phyloP scores from a whole-genome alignment of 2,329 filamentous ascomycete genomes.

The Diaporthe caulivora region DNA sequence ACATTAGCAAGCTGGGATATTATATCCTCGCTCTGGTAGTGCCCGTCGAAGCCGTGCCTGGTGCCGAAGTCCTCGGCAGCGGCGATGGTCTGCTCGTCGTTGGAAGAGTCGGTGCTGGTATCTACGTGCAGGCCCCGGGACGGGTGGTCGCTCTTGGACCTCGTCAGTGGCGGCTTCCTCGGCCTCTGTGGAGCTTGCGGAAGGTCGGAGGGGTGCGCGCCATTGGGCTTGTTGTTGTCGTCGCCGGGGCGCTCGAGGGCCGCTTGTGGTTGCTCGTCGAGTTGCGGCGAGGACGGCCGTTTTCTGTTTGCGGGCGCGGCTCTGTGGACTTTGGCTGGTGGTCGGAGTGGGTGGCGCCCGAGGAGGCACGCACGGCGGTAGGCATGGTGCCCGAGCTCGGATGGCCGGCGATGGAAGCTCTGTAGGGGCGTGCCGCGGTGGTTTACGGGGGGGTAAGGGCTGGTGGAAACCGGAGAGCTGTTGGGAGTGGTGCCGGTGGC shows the following conservation, averaged over 20 bases:
- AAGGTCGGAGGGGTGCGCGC: slow-evolving; percentile 46
- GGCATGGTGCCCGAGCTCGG: slow-evolving; percentile 35
- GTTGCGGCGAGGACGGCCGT: slow-evolving; percentile 34
- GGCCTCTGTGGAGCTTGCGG: slow-evolving; percentile 42
- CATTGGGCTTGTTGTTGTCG: slow-evolving; percentile 46
- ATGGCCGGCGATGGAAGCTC: slow-evolving; percentile 19
- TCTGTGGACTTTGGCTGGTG: slow-evolving; percentile 31
- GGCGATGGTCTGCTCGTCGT: slow-evolving; percentile 53
- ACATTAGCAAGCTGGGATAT: slow-evolving; percentile 86
- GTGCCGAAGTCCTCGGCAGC: slow-evolving; percentile 64
- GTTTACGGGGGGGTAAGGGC: slow-evolving; percentile 2
- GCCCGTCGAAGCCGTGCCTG: slow-evolving; percentile 92
- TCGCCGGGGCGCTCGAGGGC: slow-evolving; percentile 60
- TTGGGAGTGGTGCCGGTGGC: background rate
- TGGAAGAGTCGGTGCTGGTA: slow-evolving; percentile 40
- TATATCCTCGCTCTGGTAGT: slow-evolving; percentile 91
- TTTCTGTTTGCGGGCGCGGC: slow-evolving; percentile 35
- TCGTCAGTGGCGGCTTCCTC: slow-evolving; percentile 63
- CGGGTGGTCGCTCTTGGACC: slow-evolving; percentile 68
- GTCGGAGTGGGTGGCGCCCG: slow-evolving; percentile 31
- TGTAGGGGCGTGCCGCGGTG: background rate
- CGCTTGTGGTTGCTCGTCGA: slow-evolving; percentile 48
- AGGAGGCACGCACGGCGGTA: slow-evolving; percentile 32
- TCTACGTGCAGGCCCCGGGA: slow-evolving; percentile 47
- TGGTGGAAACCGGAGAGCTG: slow-evolving; percentile 6